Evolutionary conservation across 805 yeast genomes (phyloP).

Genomic region (Torulaspora franciscae): DNA sequence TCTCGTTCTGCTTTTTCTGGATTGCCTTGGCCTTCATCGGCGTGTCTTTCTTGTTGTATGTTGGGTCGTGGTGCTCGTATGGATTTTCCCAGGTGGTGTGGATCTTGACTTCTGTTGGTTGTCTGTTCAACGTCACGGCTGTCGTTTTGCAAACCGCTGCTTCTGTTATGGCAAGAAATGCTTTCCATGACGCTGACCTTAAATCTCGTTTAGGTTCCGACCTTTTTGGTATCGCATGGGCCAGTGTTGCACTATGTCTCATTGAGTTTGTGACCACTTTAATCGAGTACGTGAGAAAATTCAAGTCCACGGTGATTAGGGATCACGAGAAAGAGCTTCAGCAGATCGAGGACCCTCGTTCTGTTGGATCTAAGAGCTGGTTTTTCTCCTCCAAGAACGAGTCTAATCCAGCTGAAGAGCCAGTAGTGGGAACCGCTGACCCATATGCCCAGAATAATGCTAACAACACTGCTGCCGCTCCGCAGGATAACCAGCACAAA

Average conservation of each 20-base stretch:
- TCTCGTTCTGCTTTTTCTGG: constrained; percentile 58
- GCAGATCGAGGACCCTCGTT: constrained; percentile 24
- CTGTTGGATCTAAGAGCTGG: constrained; percentile 21
- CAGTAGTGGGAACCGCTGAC: constrained; percentile 6
- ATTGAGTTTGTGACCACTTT: constrained; percentile 10
- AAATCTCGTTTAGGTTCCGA: constrained; percentile 51
- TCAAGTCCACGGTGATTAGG: background rate
- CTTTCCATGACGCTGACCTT: constrained; percentile 49
- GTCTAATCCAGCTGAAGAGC: constrained; percentile 35
- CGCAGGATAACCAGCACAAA: constrained; percentile 29
- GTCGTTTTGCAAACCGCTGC: constrained; percentile 73
- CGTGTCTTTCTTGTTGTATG: constrained; percentile 51
- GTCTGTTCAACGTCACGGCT: constrained; percentile 54
- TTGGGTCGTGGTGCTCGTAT: constrained; percentile 53
- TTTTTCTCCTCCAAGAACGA: constrained; percentile 50
- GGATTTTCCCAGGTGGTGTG: constrained; percentile 52
- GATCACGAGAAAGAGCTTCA: constrained; percentile 27
- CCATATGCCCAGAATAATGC: constrained; percentile 6
- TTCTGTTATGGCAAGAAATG: constrained; percentile 65
- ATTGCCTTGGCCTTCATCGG: constrained; percentile 59
- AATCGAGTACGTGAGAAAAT: constrained; percentile 3
- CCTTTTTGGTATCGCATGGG: constrained; percentile 65
- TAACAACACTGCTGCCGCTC: constrained; percentile 12
- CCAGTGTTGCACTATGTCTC: constrained; percentile 46
- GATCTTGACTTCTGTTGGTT: constrained; percentile 47